These are phyloP conservation scores for Porcisia deanei DNA, from an alignment of 208 protist genomes.

Conservation along the genomic window DNA sequence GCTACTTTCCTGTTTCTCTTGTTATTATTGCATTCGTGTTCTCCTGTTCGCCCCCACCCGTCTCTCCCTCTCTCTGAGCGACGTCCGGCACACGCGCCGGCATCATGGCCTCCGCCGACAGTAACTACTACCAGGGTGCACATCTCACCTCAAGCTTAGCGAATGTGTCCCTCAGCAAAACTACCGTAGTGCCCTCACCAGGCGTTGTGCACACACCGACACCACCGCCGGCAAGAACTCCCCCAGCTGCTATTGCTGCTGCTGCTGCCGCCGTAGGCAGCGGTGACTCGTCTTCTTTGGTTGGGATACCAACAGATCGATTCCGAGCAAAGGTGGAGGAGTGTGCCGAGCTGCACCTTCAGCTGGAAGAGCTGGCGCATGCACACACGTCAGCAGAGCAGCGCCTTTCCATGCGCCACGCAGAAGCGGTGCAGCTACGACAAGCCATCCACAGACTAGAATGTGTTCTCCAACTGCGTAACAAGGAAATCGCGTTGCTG, in stretches of 20 bases:
- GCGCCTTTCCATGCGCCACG: constrained; percentile 2
- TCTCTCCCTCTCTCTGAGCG: background rate
- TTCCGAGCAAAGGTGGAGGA: constrained; percentile 30
- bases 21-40: too few relatives aligned
- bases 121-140: background rate
- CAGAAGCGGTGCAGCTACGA: constrained; percentile 11
- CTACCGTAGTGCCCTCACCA: background rate
- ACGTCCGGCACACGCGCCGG: background rate
- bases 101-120: background rate
- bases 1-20: too few relatives aligned
- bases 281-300: background rate
- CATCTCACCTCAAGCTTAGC: background rate
- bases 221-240: background rate
- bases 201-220: background rate
- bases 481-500: background rate
- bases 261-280: background rate
- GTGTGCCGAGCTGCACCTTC: constrained; percentile 23
- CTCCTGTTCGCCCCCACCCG: background rate
- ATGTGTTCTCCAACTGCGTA: background rate
- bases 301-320: constrained; percentile 9
- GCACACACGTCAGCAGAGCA: constrained; percentile 2
- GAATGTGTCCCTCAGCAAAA: background rate
- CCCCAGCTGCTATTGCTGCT: background rate
- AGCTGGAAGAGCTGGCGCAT: constrained; percentile 8
- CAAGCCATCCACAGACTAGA: constrained; percentile 11